Percentiles rank a stretch among this genome's conserved stretches.
Conservation (phyloP, 352 stramenopile species). For the Phytophthora pinifolia region DNA sequence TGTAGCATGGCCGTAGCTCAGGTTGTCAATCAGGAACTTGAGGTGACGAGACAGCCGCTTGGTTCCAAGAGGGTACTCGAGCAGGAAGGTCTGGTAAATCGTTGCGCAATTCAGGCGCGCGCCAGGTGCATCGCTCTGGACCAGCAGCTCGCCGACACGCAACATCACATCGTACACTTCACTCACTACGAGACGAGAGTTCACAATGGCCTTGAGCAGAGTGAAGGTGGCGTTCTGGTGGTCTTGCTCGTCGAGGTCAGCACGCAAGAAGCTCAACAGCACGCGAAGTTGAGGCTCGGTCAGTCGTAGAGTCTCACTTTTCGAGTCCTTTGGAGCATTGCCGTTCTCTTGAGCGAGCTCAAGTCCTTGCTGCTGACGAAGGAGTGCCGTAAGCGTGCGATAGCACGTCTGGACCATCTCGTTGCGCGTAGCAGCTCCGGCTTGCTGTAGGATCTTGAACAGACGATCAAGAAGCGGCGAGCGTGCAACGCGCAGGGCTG, state of each 20-base stretch:
- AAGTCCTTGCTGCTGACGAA: conserved; percentile 55
- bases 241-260: conserved; percentile 91
- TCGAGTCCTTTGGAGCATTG: conserved; percentile 19
- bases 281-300: conserved; percentile 79
- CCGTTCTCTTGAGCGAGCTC: conserved; percentile 33
- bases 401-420: conserved; percentile 97
- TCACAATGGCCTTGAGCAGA: conserved; percentile 92
- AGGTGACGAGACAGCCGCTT: conserved; percentile 94
- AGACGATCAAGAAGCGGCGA: conserved; percentile 88
- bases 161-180: conserved; percentile 98
- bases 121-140: conserved; percentile 90
- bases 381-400: conserved; percentile 89
- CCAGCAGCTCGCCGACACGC: conserved; percentile 91
- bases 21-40: conserved; percentile 95
- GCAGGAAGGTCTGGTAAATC: conserved; percentile 91
- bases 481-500: conserved; percentile 83
- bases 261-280: conserved; percentile 91
- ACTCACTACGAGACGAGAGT: conserved; percentile 89
- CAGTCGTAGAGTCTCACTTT: conserved; percentile 52
- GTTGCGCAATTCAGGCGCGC: conserved; percentile 79
- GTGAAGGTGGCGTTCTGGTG: conserved; percentile 95
- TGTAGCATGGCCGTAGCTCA: conserved; percentile 95
- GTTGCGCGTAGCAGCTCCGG: conserved; percentile 90
- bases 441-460: conserved; percentile 91
- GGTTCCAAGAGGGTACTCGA: conserved; percentile 95